A percentile compares a stretch with the other conserved stretches of the same genome.
These are phyloP conservation scores for Populus hybrid DNA, from an alignment of 441 rosid species.

Conservation along the genomic window DNA sequence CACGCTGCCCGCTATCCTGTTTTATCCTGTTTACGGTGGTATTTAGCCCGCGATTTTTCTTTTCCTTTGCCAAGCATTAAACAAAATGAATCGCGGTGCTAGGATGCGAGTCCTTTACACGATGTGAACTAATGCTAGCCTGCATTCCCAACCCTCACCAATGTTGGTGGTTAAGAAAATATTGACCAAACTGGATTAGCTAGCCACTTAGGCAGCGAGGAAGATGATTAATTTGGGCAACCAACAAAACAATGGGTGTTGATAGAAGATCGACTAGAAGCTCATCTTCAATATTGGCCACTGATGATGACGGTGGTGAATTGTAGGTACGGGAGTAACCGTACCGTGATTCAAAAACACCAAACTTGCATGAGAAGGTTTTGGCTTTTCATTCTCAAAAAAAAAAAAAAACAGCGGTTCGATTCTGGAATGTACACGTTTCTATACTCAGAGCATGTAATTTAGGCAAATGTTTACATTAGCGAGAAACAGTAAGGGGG, in stretches of 20 bases:
- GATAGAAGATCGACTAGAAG: too few relatives aligned
- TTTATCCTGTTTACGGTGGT: not conserved
- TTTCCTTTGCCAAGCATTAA: not conserved
- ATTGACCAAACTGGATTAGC: not conserved
- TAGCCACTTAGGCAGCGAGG: not conserved
- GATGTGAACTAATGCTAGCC: not conserved
- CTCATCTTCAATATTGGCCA: too few relatives aligned
- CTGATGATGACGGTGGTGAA: too few relatives aligned
- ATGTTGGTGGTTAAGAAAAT: not conserved
- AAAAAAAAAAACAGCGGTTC: not conserved
- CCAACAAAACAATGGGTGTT: not conserved
- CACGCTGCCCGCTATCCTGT: not conserved
- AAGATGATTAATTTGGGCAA: not conserved
- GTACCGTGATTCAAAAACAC: too few relatives aligned
- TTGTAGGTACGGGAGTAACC: too few relatives aligned
- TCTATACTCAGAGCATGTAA: not conserved
- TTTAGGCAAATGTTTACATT: not conserved
- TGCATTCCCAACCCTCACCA: not conserved
- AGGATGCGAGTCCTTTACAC: not conserved
- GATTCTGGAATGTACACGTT: not conserved
- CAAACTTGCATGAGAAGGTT: too few relatives aligned
- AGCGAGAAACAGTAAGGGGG: slow-evolving; percentile 3
- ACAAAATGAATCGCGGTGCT: not conserved
- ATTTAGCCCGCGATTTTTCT: not conserved
- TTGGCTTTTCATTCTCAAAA: too few relatives aligned